Conservation (phyloP, 768 basidiomycete genomes). For the Auricularia sp. region DNA sequence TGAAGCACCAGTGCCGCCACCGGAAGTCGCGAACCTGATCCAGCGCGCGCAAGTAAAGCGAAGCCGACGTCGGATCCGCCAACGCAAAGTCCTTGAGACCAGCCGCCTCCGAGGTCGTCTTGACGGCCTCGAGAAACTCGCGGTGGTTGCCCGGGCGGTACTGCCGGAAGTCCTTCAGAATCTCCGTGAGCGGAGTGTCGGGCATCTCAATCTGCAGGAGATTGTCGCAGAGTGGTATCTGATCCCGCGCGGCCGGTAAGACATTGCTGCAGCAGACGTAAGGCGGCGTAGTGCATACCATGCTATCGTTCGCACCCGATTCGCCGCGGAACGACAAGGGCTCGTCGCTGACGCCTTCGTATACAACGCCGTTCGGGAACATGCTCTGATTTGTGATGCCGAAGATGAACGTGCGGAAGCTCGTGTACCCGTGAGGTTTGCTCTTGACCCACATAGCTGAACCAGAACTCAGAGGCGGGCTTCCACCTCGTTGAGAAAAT, state of each 20-base stretch:
- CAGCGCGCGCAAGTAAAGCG: constrained; percentile 16
- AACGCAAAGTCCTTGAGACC: constrained; percentile 16
- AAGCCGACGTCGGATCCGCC: constrained; percentile 10
- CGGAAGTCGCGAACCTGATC: constrained; percentile 22
- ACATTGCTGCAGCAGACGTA: background rate
- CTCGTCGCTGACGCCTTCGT: constrained; percentile 23
- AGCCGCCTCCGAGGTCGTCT: constrained; percentile 11
- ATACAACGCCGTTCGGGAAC: constrained; percentile 25
- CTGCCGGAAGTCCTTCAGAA: constrained; percentile 22
- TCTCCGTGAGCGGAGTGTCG: constrained; percentile 19
- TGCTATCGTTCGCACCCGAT: constrained; percentile 20
- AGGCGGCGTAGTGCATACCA: background rate
- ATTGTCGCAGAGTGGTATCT: constrained; percentile 26
- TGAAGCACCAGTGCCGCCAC: constrained; percentile 26
- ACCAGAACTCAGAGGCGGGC: too few species aligned
- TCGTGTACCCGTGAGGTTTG: constrained; percentile 19
- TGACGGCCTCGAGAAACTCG: constrained; percentile 18
- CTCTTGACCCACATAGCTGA: constrained; percentile 19
- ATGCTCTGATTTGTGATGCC: constrained; percentile 22
- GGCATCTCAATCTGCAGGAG: constrained; percentile 22
- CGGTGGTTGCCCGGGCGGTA: constrained; percentile 22
- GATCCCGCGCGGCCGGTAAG: constrained; percentile 3
- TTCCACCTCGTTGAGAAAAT: background rate
- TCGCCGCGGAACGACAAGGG: constrained; percentile 24
- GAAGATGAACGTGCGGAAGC: constrained; percentile 26